phyloP scores from a whole-genome alignment of 176 grass and related monocot genomes.

The Calamus simplicifolius region DNA sequence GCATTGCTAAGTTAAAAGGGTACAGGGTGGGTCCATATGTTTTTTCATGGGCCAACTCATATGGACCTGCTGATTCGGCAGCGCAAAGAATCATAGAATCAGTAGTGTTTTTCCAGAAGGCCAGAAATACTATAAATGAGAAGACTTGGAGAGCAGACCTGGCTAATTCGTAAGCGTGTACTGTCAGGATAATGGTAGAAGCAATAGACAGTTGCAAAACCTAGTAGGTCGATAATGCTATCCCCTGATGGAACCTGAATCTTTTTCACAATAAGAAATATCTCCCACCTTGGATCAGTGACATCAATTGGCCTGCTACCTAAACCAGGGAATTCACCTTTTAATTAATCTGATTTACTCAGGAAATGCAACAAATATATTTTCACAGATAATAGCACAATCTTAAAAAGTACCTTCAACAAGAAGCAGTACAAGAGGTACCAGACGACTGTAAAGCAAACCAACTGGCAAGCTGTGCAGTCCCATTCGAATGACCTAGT shows the following conservation, averaged over 20 bases:
- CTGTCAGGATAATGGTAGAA: constrained; percentile 84
- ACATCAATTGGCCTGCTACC: constrained; percentile 75
- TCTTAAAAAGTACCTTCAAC: constrained; percentile 63
- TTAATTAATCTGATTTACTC: no score
- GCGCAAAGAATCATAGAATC: no score
- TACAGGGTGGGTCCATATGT: no score
- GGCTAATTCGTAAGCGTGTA: constrained; percentile 69
- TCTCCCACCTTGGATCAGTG: constrained; percentile 88
- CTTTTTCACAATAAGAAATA: constrained; percentile 57
- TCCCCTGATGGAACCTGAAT: constrained; percentile 7
- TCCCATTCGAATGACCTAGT: constrained; percentile 61
- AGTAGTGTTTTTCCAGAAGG: not conserved
- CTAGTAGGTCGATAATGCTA: constrained; percentile 43
- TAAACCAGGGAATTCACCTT: constrained; percentile 14
- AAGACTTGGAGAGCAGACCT: constrained; percentile 29
- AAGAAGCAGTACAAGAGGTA: constrained; percentile 89
- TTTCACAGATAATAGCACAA: constrained; percentile 1
- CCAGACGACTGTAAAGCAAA: constrained; percentile 76
- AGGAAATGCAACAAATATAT: no score
- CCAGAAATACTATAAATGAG: constrained; percentile 12
- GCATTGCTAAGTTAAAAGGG: no score
- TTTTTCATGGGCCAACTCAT: no score
- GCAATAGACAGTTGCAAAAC: constrained; percentile 70
- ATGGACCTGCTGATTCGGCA: no score
- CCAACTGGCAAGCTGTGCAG: constrained; percentile 52